These are phyloP conservation scores for Morella rubra DNA, from an alignment of 306 rosid genomes.

Conservation along the genomic window DNA sequence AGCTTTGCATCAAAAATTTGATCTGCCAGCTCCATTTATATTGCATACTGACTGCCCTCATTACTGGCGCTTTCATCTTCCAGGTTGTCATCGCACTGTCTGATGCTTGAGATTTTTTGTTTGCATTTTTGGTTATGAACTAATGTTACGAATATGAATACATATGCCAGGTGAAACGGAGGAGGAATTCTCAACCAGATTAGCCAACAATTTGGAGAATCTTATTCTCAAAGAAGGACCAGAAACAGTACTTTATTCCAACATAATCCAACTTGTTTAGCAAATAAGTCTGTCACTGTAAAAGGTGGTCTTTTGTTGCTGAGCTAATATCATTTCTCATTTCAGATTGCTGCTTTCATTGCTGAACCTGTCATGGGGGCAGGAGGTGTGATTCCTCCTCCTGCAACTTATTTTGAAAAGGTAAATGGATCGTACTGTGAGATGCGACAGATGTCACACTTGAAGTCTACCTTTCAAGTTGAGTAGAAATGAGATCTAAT, in stretches of 20 bases:
- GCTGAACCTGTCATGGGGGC: constrained; percentile 99
- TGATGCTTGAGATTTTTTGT: constrained; percentile 11
- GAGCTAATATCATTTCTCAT: constrained; percentile 10
- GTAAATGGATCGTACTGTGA: constrained; percentile 38
- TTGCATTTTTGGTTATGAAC: constrained; percentile 6
- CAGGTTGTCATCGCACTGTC: constrained; percentile 54
- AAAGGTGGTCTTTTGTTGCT: constrained; percentile 8
- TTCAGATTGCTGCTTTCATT: constrained; percentile 94
- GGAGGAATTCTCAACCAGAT: constrained; percentile 86
- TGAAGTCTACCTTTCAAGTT: constrained; percentile 19
- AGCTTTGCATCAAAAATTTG: constrained; percentile 88
- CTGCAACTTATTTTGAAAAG: constrained; percentile 88
- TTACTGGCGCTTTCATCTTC: constrained; percentile 95
- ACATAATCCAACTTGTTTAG: constrained; percentile 13
- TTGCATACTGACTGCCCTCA: constrained; percentile 96
- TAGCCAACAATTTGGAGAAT: constrained; percentile 80
- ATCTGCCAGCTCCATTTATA: constrained; percentile 91
- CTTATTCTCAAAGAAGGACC: constrained; percentile 93
- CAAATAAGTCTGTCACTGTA: constrained; percentile 18
- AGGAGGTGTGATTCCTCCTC: constrained; percentile 91
- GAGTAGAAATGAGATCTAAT: constrained; percentile 2
- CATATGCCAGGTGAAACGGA: constrained; percentile 82
- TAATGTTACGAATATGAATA: constrained; percentile 28
- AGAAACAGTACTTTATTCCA: constrained; percentile 60
- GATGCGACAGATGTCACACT: constrained; percentile 6